These are phyloP conservation scores for Ogataea sp. DNA, from an alignment of 805 yeast genomes.

Conservation along the genomic window DNA sequence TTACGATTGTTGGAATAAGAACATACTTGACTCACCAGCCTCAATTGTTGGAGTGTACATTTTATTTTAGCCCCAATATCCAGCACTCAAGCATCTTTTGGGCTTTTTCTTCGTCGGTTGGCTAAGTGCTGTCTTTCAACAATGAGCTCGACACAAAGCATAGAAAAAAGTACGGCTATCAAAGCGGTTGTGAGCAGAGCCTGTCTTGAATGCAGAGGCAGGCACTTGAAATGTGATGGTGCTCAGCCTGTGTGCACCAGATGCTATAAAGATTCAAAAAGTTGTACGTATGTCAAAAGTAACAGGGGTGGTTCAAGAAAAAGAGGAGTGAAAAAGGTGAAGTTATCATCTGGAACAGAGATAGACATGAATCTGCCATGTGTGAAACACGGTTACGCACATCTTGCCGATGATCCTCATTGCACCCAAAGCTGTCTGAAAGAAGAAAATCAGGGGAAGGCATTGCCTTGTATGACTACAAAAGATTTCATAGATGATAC, in stretches of 20 bases:
- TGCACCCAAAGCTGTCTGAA: constrained; percentile 22
- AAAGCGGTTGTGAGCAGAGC: constrained; percentile 30
- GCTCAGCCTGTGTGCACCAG: constrained; percentile 35
- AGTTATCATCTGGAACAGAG: neutral
- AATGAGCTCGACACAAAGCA: too few relatives aligned
- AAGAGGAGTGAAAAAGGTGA: constrained; percentile 31
- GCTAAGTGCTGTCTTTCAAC: too few relatives aligned
- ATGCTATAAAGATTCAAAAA: constrained; percentile 27
- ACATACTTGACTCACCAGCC: too few relatives aligned
- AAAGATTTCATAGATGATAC: constrained; percentile 1
- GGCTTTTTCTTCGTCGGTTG: too few relatives aligned
- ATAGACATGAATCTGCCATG: constrained; percentile 16
- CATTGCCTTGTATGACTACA: constrained; percentile 18
- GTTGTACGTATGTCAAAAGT: constrained; percentile 41
- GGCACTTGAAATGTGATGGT: constrained; percentile 46
- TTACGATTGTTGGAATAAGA: too few relatives aligned
- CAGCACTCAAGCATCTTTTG: too few relatives aligned
- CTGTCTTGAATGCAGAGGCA: constrained; percentile 41
- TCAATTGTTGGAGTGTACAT: too few relatives aligned
- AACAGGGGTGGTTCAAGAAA: constrained; percentile 47
- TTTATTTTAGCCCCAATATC: too few relatives aligned
- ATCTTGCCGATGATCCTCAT: constrained; percentile 9
- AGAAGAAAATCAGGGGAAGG: constrained; percentile 16
- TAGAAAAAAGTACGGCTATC: neutral
- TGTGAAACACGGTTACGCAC: constrained; percentile 16